A percentile compares a stretch with the other conserved stretches of the same genome.
Conservation (phyloP, 2,329 filamentous ascomycete species). For the Dactylellina cionopaga region DNA sequence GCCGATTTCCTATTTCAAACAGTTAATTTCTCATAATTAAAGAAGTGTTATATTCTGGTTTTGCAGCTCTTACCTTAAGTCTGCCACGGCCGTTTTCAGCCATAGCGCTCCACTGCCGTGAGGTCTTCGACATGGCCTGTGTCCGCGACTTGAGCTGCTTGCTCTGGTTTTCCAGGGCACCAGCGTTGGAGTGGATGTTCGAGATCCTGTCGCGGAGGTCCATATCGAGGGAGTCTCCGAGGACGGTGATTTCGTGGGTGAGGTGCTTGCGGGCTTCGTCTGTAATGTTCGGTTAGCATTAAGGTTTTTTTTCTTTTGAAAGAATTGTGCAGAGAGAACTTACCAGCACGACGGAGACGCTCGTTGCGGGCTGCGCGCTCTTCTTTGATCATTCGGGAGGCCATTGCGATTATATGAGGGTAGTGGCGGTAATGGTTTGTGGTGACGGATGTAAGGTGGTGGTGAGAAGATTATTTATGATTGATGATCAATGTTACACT, state of each 20-base stretch:
- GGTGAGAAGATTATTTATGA: conserved; percentile 40
- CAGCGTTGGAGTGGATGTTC: conserved; percentile 75
- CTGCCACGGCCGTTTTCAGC: conserved; percentile 71
- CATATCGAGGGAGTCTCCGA: conserved; percentile 76
- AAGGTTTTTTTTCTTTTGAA: conserved; percentile 1
- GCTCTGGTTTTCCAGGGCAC: conserved; percentile 74
- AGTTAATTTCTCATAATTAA: conserved; percentile 10
- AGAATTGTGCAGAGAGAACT: conserved; percentile 8
- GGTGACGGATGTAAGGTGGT: neutral
- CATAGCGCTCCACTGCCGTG: conserved; percentile 72
- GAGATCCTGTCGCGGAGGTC: conserved; percentile 74
- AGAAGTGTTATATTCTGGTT: neutral
- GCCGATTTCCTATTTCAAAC: conserved; percentile 68
- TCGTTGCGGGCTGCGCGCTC: conserved; percentile 57
- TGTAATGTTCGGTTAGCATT: conserved; percentile 54
- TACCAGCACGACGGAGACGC: conserved; percentile 57
- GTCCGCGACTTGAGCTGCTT: conserved; percentile 71
- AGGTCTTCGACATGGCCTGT: conserved; percentile 70
- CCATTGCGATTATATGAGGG: conserved; percentile 54
- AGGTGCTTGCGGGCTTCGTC: conserved; percentile 66
- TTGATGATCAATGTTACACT: conserved; percentile 43
- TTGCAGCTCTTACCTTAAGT: conserved; percentile 69
- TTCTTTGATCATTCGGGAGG: conserved; percentile 58
- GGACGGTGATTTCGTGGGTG: conserved; percentile 64
- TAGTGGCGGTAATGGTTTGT: neutral